These are phyloP conservation scores for Pleurotus citrinopileatus DNA, from an alignment of 768 basidiomycete species.

Conservation along the genomic window DNA sequence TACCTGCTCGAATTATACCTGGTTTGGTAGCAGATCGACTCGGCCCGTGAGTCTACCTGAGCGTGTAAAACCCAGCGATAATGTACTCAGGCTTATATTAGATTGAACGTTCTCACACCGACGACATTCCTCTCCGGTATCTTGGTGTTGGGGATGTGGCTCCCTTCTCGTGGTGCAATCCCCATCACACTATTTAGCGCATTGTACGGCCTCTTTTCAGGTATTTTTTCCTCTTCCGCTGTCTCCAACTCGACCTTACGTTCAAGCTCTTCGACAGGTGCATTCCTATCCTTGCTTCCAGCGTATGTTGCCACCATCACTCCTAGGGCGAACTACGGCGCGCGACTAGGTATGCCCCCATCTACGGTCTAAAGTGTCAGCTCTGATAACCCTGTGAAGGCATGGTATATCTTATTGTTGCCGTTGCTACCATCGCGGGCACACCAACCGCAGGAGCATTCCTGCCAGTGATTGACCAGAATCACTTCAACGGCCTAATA, in stretches of 20 bases:
- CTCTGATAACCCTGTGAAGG: constrained; percentile 15
- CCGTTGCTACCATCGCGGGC: constrained; percentile 26
- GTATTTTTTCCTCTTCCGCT: constrained; percentile 14
- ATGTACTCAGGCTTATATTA: constrained; percentile 4
- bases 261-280: constrained; percentile 16
- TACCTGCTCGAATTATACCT: constrained; percentile 23
- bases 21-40: constrained; percentile 25
- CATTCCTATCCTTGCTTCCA: constrained; percentile 25
- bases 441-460: constrained; percentile 30
- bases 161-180: constrained; percentile 19
- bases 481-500: constrained; percentile 24
- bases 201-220: constrained; percentile 27
- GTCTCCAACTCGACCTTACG: background rate
- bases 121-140: constrained; percentile 20
- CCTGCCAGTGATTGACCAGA: constrained; percentile 19
- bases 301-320: constrained; percentile 28
- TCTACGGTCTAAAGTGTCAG: background rate
- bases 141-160: constrained; percentile 25
- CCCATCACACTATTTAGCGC: constrained; percentile 25
- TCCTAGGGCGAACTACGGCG: constrained; percentile 25
- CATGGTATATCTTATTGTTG: constrained; percentile 24
- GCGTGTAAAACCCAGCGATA: background rate
- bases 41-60: constrained; percentile 18
- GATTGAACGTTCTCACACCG: constrained; percentile 25
- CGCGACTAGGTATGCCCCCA: constrained; percentile 19